Percentiles rank a stretch among this genome's conserved stretches.
phyloP scores from a whole-genome alignment of 208 protist species.

The Leishmania tarentolae region DNA sequence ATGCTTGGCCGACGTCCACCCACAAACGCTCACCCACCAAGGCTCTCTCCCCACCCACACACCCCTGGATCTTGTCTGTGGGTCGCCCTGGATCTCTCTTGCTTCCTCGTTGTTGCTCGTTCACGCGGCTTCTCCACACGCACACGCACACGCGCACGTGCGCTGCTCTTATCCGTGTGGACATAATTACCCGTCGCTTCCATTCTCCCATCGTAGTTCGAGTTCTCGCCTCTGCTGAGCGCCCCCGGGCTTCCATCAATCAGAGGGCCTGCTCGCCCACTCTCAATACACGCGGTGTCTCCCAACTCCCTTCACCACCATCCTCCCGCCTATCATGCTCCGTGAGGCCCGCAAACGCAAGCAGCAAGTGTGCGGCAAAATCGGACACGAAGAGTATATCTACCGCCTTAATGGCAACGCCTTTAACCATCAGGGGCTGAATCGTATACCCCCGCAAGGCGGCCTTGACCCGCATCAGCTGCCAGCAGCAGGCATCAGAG shows the following conservation, averaged over 20 bases:
- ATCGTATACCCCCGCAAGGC: constrained; percentile 29
- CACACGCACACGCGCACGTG: not conserved
- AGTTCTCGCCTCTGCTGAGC: not conserved
- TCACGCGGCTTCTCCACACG: not conserved
- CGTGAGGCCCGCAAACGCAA: constrained; percentile 60
- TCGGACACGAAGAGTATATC: constrained; percentile 79
- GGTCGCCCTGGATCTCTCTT: not conserved
- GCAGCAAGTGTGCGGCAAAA: constrained; percentile 76
- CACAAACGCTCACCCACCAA: no score
- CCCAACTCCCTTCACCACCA: not conserved
- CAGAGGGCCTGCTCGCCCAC: not conserved
- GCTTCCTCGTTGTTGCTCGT: not conserved
- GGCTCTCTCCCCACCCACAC: not conserved
- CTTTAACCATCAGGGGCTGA: constrained; percentile 25
- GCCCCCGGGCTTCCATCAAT: not conserved
- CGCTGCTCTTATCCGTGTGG: not conserved
- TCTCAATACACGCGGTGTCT: constrained; percentile 12
- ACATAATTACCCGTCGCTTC: not conserved
- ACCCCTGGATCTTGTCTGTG: not conserved
- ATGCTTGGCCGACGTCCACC: not conserved
- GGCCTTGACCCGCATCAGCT: constrained; percentile 23
- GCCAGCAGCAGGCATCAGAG: constrained; percentile 9
- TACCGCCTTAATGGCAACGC: constrained; percentile 64
- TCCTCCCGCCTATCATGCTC: constrained; percentile 24
- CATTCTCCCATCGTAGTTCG: not conserved